A percentile compares a stretch with the other conserved stretches of the same genome.
phyloP scores from a whole-genome alignment of 2,329 filamentous ascomycete species.

The Lomentospora prolificans region DNA sequence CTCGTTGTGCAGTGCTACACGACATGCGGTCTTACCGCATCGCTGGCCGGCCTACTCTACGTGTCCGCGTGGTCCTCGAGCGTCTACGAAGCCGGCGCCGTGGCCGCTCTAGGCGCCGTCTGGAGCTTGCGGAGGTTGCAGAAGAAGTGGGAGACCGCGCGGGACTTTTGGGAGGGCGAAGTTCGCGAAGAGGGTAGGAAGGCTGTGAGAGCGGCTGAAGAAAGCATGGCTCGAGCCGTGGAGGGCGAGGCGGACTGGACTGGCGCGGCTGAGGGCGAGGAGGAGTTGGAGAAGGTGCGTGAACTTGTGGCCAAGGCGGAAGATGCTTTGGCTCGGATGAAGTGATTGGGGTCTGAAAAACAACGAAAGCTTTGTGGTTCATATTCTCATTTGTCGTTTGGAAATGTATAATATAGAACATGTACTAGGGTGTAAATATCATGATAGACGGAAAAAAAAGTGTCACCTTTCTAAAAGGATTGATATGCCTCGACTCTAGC shows the following conservation, averaged over 20 bases:
- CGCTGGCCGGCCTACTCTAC: constrained; percentile 47
- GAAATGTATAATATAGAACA: background rate
- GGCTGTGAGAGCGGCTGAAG: constrained; percentile 47
- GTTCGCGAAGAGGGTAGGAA: constrained; percentile 59
- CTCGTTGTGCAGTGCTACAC: constrained; percentile 67
- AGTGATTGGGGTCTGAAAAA: constrained; percentile 18
- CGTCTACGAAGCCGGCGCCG: constrained; percentile 51
- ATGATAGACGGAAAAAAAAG: background rate
- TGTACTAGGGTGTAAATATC: constrained; percentile 1
- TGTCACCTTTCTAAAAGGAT: background rate
- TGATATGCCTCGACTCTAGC: background rate
- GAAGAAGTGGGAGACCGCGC: constrained; percentile 50
- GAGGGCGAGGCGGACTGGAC: constrained; percentile 18
- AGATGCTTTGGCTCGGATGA: constrained; percentile 36
- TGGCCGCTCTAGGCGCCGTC: constrained; percentile 50
- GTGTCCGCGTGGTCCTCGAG: constrained; percentile 41
- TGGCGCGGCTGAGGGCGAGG: constrained; percentile 16
- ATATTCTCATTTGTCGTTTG: constrained; percentile 6
- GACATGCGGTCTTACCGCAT: constrained; percentile 54
- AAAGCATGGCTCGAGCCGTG: constrained; percentile 38
- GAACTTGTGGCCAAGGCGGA: constrained; percentile 39
- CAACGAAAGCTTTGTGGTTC: background rate
- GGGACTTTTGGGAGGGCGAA: constrained; percentile 54
- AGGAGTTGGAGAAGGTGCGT: constrained; percentile 29
- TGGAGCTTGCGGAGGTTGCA: constrained; percentile 52